Conservation (phyloP, 768 basidiomycete genomes). For the Podaxis pistillaris region DNA sequence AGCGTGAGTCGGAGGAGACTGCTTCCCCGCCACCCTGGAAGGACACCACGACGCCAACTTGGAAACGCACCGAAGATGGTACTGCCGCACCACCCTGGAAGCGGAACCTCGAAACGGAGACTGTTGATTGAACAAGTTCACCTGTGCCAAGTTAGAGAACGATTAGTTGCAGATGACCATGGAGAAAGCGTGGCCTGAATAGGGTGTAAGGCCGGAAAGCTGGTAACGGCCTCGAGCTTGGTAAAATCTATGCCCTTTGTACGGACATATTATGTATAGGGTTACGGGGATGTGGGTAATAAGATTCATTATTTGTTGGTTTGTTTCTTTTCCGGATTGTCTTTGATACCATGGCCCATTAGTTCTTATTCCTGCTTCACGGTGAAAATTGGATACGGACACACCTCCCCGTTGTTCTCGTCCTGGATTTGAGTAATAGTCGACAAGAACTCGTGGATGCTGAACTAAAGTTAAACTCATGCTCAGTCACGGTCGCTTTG, state of each 20-base stretch:
- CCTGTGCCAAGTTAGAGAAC: not conserved
- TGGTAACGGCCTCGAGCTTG: not conserved
- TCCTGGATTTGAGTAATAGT: not conserved
- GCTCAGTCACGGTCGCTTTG: constrained; percentile 3
- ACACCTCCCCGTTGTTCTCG: not conserved
- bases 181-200: not conserved
- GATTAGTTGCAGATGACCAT: not conserved
- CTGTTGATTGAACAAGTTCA: not conserved
- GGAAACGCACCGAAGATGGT: not conserved
- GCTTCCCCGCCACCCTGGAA: not conserved
- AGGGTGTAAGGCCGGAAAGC: not conserved
- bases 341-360: not conserved
- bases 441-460: not conserved
- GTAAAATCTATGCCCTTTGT: not conserved
- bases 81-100: not conserved
- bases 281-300: not conserved
- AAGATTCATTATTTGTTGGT: not conserved
- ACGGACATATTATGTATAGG: not conserved
- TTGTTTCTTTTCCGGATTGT: not conserved
- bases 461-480: not conserved
- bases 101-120: not conserved
- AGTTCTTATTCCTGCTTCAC: not conserved
- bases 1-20: not conserved
- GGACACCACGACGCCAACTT: not conserved
- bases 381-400: not conserved